Percentiles rank a stretch among this genome's conserved stretches.
These are phyloP conservation scores for Biscogniauxia marginata DNA, from an alignment of 2,329 filamentous ascomycete genomes.

Conservation along the genomic window DNA sequence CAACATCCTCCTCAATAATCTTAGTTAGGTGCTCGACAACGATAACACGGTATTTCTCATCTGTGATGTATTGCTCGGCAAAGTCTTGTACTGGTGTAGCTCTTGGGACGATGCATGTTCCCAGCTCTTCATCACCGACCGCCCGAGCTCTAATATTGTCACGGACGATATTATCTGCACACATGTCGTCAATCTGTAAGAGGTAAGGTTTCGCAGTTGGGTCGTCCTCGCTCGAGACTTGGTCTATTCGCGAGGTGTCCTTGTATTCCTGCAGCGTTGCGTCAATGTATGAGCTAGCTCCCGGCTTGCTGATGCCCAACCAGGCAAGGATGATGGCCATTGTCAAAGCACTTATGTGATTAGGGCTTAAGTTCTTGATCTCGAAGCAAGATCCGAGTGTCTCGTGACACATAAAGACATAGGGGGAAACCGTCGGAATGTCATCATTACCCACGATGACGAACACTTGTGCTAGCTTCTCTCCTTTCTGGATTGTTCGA, in stretches of 20 bases:
- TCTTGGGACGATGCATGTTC: constrained; percentile 3
- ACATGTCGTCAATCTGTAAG: background rate
- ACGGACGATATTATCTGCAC: background rate
- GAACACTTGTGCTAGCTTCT: constrained; percentile 45
- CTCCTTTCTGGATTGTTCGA: constrained; percentile 32
- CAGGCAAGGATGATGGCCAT: constrained; percentile 27
- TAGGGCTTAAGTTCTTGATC: constrained; percentile 23
- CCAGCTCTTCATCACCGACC: constrained; percentile 2
- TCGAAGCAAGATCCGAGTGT: constrained; percentile 42
- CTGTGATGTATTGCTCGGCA: constrained; percentile 39
- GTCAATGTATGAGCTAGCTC: background rate
- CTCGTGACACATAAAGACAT: constrained; percentile 40
- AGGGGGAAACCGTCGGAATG: constrained; percentile 32
- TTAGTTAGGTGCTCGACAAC: constrained; percentile 39
- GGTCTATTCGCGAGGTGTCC: background rate
- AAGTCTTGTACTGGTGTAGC: constrained; percentile 29
- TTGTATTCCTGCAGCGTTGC: background rate
- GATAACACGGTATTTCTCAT: constrained; percentile 37
- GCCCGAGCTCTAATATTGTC: background rate
- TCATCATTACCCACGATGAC: constrained; percentile 34
- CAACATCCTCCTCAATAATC: constrained; percentile 44
- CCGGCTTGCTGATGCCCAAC: constrained; percentile 29
- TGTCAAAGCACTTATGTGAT: constrained; percentile 28
- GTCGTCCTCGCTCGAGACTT: constrained; percentile 1
- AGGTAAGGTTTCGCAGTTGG: background rate